A percentile compares a stretch with the other conserved stretches of the same genome.
Conservation (phyloP, 768 basidiomycete genomes). For the Gelatoporia subvermispora region DNA sequence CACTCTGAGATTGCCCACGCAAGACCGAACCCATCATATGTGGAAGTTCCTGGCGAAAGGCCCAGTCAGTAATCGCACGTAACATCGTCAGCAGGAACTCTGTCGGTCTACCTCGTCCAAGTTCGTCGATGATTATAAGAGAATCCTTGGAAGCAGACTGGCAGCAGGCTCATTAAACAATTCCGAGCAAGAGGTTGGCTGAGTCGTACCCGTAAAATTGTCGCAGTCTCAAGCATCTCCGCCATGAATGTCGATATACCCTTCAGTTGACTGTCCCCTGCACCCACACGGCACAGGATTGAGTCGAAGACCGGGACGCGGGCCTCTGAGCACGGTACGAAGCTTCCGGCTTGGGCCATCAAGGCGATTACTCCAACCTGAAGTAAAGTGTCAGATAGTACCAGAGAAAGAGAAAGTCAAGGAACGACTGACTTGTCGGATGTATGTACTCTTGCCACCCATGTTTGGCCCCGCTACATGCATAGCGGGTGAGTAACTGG, state of each 20-base stretch:
- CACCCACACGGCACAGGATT: slow-evolving; percentile 91
- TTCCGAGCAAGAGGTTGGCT: not conserved
- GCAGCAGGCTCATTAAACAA: not conserved
- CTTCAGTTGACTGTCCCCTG: slow-evolving; percentile 95
- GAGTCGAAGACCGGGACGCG: slow-evolving; percentile 92
- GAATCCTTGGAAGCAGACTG: slow-evolving; percentile 91
- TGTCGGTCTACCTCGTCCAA: slow-evolving; percentile 66
- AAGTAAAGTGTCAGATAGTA: slow-evolving; percentile 3
- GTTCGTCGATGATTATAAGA: slow-evolving; percentile 94
- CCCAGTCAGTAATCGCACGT: not conserved
- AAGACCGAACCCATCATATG: slow-evolving; percentile 95
- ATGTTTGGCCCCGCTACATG: slow-evolving; percentile 98
- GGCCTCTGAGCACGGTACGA: slow-evolving; percentile 89
- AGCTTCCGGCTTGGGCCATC: slow-evolving; percentile 94
- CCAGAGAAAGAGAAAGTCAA: not conserved
- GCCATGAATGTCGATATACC: slow-evolving; percentile 99
- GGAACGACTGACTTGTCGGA: slow-evolving; percentile 61
- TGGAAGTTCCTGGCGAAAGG: slow-evolving; percentile 89
- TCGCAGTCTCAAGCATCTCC: slow-evolving; percentile 98
- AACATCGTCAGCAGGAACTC: not conserved
- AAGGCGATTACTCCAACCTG: slow-evolving; percentile 92
- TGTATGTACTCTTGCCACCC: slow-evolving; percentile 98
- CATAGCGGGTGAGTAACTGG: too few relatives aligned
- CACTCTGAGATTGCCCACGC: slow-evolving; percentile 99
- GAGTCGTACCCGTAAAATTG: slow-evolving; percentile 74